These are phyloP conservation scores for Fraxinus ornus DNA, from an alignment of 305 asterid genomes.

Conservation along the genomic window DNA sequence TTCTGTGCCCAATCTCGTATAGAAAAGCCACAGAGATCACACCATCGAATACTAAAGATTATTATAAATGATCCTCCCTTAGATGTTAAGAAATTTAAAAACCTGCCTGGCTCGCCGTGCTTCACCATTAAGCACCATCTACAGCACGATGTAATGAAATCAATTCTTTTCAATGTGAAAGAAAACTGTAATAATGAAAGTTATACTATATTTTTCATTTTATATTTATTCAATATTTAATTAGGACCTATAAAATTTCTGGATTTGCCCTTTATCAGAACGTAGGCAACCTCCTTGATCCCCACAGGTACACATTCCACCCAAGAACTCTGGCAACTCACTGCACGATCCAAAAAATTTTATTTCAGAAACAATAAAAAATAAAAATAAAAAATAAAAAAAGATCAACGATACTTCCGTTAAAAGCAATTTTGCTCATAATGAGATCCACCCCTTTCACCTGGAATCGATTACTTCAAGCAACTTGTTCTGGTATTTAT, in stretches of 20 bases:
- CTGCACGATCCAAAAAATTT: constrained; percentile 41
- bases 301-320: constrained; percentile 83
- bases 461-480: constrained; percentile 88
- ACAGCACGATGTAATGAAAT: constrained; percentile 27
- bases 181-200: constrained; percentile 2
- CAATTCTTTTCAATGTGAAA: constrained; percentile 22
- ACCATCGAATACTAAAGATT: constrained; percentile 76
- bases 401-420: neutral
- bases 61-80: constrained; percentile 86
- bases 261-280: constrained; percentile 97
- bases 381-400: no score
- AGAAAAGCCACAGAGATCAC: constrained; percentile 23
- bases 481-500: constrained; percentile 76
- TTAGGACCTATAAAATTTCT: constrained; percentile 70
- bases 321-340: constrained; percentile 90
- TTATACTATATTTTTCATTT: neutral
- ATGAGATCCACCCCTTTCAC: constrained; percentile 39
- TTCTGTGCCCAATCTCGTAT: constrained; percentile 2
- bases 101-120: constrained; percentile 83
- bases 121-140: constrained; percentile 91
- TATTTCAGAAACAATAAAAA: neutral
- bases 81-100: constrained; percentile 85
- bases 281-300: constrained; percentile 89
- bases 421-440: constrained; percentile 8
- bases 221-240: constrained; percentile 3